These are phyloP conservation scores for Quercus aquifolioides DNA, from an alignment of 306 rosid species.

Conservation along the genomic window DNA sequence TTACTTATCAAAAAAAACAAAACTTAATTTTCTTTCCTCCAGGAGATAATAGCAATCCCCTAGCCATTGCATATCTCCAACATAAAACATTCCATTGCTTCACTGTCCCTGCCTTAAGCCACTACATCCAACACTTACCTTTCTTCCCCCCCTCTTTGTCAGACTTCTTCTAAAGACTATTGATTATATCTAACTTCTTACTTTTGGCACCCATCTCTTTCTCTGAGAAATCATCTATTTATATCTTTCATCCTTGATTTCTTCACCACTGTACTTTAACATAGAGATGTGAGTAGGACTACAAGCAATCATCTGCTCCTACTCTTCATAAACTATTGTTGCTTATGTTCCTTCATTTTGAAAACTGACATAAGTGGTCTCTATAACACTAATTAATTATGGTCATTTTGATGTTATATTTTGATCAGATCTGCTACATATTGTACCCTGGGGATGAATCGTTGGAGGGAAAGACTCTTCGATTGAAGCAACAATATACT, in stretches of 20 bases:
- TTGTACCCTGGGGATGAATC: constrained; percentile 99
- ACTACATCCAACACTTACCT: background rate
- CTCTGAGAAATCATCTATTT: background rate
- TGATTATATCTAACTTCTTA: background rate
- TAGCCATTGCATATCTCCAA: background rate
- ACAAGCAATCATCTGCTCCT: background rate
- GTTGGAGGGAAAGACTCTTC: constrained; percentile 82
- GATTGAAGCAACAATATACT: constrained; percentile 96
- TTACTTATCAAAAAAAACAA: no score
- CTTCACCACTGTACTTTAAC: background rate
- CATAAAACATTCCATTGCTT: background rate
- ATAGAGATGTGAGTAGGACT: background rate
- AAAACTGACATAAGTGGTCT: background rate
- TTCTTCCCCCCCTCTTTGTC: no score
- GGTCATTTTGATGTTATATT: no score
- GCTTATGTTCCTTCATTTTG: background rate
- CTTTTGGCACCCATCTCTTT: background rate
- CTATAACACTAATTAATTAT: background rate
- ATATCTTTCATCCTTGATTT: background rate
- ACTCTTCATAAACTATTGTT: background rate
- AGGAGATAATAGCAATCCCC: background rate
- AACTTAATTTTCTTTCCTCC: background rate
- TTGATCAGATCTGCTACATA: constrained; percentile 67
- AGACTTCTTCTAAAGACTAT: no score
- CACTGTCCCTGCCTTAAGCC: background rate